Conservation (phyloP, 2,329 filamentous ascomycete species). For the Beauveria pseudobassiana region DNA sequence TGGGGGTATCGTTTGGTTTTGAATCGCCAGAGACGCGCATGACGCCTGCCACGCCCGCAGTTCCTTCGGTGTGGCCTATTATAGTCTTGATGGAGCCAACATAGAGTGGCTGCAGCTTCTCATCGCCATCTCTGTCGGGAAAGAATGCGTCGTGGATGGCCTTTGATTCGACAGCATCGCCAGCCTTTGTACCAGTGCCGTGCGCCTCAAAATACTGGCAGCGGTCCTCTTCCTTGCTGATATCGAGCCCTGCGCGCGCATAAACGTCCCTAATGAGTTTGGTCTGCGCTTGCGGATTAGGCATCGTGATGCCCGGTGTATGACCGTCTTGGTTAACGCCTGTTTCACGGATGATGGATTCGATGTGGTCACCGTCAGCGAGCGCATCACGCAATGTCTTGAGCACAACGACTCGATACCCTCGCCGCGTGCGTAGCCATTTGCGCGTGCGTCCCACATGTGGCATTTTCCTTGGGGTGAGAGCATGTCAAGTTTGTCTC, state of each 20-base stretch:
- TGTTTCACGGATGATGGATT: conserved; percentile 41
- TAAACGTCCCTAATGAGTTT: conserved; percentile 24
- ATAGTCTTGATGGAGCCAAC: conserved; percentile 22
- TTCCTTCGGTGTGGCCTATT: conserved; percentile 22
- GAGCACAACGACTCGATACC: conserved; percentile 43
- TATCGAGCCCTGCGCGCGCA: conserved; percentile 15
- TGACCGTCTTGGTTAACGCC: conserved; percentile 46
- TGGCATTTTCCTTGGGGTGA: conserved; percentile 41
- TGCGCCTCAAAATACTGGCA: conserved; percentile 34
- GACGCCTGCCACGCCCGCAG: conserved; percentile 21
- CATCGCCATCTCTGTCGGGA: background rate
- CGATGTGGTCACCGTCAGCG: conserved; percentile 42
- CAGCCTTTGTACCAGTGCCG: conserved; percentile 41
- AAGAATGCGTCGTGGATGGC: conserved; percentile 18
- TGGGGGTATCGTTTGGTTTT: conserved; percentile 17
- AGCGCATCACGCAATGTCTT: conserved; percentile 47
- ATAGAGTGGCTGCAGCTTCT: conserved; percentile 1
- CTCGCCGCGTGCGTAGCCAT: conserved; percentile 51
- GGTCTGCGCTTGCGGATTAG: conserved; percentile 36
- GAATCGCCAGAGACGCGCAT: conserved; percentile 18
- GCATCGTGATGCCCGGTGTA: conserved; percentile 48
- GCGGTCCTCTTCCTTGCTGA: conserved; percentile 18
- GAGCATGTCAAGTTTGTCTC: conserved; percentile 37
- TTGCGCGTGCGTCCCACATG: conserved; percentile 23
- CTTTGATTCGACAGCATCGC: conserved; percentile 41